Evolutionary conservation across 164 flowering plant genomes (phyloP).

Genomic region (Hamamelis virginiana): DNA sequence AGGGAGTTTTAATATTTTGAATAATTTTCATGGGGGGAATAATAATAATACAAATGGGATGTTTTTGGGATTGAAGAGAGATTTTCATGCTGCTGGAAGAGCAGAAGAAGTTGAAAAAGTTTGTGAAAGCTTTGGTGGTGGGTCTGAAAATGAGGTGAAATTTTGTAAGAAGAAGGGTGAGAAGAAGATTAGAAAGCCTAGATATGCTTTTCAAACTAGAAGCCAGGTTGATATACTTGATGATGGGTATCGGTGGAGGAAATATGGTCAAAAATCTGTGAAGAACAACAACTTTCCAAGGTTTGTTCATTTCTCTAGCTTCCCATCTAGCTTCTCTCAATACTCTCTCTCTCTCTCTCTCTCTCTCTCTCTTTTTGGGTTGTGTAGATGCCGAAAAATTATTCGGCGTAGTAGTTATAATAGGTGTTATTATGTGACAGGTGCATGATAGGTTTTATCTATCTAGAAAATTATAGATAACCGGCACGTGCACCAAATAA

Average conservation of each 20-base stretch:
- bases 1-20: conserved; percentile 9
- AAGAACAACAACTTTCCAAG: conserved; percentile 84
- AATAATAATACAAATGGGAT: conserved; percentile 17
- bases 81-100: not conserved
- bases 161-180: conserved; percentile 34
- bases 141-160: conserved; percentile 18
- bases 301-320: conserved; percentile 22
- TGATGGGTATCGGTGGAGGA: conserved; percentile 93
- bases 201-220: conserved; percentile 73
- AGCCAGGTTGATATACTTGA: conserved; percentile 86
- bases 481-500: too few relatives aligned
- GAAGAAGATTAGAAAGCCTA: conserved; percentile 51
- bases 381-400: too few relatives aligned
- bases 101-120: not conserved
- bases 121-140: conserved; percentile 9
- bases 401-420: too few relatives aligned
- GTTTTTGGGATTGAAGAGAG: conserved; percentile 20
- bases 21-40: conserved; percentile 15
- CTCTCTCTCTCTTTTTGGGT: too few relatives aligned
- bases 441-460: too few relatives aligned
- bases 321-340: not conserved
- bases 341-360: not conserved
- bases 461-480: too few relatives aligned
- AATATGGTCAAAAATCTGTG: conserved; percentile 89
- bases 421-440: too few relatives aligned